Evolutionary conservation across 345 rosid genomes (phyloP).

Genomic region (Rubroshorea leprosula): DNA sequence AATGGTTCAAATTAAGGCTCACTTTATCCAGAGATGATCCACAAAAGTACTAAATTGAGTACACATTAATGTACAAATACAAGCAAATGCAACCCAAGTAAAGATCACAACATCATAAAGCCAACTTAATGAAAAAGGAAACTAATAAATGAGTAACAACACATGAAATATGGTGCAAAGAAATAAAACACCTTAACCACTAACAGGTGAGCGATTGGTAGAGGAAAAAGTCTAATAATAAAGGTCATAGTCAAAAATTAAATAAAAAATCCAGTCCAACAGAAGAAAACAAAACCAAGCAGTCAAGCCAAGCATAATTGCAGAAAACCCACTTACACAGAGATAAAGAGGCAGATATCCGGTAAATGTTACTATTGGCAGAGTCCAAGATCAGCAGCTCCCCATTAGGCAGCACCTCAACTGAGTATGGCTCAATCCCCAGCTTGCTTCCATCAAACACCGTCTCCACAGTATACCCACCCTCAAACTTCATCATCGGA

Average conservation of each 20-base stretch:
- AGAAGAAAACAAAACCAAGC: neutral
- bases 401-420: constrained; percentile 76
- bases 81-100: too few relatives aligned
- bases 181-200: too few relatives aligned
- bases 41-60: neutral
- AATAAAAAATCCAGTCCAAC: neutral
- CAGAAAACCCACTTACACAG: constrained; percentile 63
- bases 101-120: too few relatives aligned
- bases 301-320: constrained; percentile 4
- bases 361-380: constrained; percentile 83
- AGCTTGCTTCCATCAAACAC: constrained; percentile 99
- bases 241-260: neutral
- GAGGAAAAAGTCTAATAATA: neutral
- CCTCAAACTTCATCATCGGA: constrained; percentile 90
- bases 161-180: too few relatives aligned
- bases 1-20: too few relatives aligned
- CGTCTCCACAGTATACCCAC: constrained; percentile 94
- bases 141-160: too few relatives aligned
- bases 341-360: constrained; percentile 82
- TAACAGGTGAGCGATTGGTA: too few relatives aligned
- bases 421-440: constrained; percentile 80
- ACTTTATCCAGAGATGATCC: neutral
- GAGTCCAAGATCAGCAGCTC: constrained; percentile 90
- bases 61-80: too few relatives aligned
- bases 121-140: too few relatives aligned